Evolutionary conservation across 2,329 filamentous ascomycete species (phyloP), one percentile per base, ranked within the genome.

Genomic region (Sarocladiaceae sp.): DNA sequence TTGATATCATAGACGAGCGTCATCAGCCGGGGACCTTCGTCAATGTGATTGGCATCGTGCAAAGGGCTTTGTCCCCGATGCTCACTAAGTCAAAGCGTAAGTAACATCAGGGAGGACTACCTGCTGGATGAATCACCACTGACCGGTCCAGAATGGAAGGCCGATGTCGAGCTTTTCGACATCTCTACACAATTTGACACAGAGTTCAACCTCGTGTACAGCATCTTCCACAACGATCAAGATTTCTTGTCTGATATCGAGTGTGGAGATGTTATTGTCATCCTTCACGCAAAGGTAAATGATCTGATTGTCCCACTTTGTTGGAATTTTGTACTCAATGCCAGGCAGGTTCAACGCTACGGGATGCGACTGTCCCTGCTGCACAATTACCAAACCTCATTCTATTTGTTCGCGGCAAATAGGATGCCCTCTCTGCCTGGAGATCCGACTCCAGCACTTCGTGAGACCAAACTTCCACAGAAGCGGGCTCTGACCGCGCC

Each of bases 21-120:
- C 52, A 66, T 42, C 44, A 57, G 8, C 15, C 58, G 23, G 56
- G 62, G 25, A 58, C 37, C 2, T 53, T 71, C 5, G 71, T 84
- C 56, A 86, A 74, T 66, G 69, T 94, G 36, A 77, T 90, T 49
- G 91, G 90, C 1, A 67, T 93, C 4, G 79, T 93, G 3, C 80
- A 82, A 50, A 88, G 93, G 59, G 77, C 75, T 47, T 75, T 81
- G 53, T 66, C 74, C 1, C 79, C 82, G 1, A 73, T 71, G 1
- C 52, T 64, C 11, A 83, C 83, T 1, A 70, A 55, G 51, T 76
- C 79, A 20, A 60, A 64, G 22, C 85, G 88, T 76, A 67, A 57
- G 66, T 20, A 3, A 13, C 55, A 2, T n/a, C 5, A 15, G 20
- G 12, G 11, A 12, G n/a, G 20, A 33, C 50, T 7, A 18, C 22